Evolutionary conservation across 495 filamentous ascomycete genomes (phyloP).

Genomic region (Melanomma pulvis-pyrius): DNA sequence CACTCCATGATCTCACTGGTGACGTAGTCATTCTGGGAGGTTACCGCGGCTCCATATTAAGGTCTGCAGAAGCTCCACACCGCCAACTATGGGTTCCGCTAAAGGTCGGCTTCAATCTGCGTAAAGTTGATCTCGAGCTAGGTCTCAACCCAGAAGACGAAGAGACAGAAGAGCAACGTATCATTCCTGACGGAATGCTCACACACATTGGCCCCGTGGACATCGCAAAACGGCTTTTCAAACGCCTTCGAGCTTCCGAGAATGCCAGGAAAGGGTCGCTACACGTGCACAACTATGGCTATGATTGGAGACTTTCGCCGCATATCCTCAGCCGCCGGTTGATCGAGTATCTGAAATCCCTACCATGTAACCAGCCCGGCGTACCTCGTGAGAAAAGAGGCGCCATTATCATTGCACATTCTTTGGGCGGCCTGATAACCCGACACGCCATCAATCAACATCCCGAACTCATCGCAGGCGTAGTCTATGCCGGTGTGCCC

Average conservation of each 20-base stretch:
- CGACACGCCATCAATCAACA: conserved; percentile 86
- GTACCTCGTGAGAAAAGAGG: conserved; percentile 59
- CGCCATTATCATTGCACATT: conserved; percentile 83
- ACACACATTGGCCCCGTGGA: conserved; percentile 91
- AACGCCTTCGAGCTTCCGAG: conserved; percentile 70
- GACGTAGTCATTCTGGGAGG: conserved; percentile 90
- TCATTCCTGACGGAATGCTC: conserved; percentile 83
- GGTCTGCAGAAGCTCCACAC: conserved; percentile 79
- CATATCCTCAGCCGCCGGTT: conserved; percentile 71
- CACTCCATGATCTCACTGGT: conserved; percentile 71
- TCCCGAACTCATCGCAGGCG: conserved; percentile 84
- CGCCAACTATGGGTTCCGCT: conserved; percentile 91
- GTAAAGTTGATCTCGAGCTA: conserved; percentile 89
- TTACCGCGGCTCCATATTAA: conserved; percentile 84
- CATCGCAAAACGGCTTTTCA: conserved; percentile 80
- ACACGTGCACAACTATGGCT: conserved; percentile 86
- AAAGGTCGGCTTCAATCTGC: conserved; percentile 89
- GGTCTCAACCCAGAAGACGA: conserved; percentile 84
- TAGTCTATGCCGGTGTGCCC: conserved; percentile 84
- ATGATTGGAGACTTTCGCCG: conserved; percentile 92
- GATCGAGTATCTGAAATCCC: conserved; percentile 67
- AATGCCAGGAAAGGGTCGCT: conserved; percentile 72
- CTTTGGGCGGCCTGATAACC: conserved; percentile 85
- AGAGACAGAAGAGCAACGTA: conserved; percentile 76
- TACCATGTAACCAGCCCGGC: conserved; percentile 71